Evolutionary conservation across 2,329 filamentous ascomycete species (phyloP).

Genomic region (Xylaria sp.): DNA sequence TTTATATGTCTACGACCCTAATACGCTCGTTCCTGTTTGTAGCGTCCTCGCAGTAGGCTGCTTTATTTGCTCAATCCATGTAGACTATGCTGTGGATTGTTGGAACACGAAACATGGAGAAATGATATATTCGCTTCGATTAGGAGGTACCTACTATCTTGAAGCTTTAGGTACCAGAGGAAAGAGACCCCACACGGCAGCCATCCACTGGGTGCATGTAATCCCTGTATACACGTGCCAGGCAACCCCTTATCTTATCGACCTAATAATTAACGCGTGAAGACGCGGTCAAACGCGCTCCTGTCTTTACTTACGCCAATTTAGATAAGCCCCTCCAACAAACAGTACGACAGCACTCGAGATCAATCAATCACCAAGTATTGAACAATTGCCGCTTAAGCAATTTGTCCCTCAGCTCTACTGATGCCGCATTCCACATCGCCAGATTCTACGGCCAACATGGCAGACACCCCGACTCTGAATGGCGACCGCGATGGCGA

Average conservation of each 20-base stretch:
- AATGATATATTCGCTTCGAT: no score
- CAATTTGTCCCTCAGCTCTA: background rate
- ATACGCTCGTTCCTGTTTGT: no score
- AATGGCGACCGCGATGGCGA: conserved; percentile 52
- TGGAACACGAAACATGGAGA: no score
- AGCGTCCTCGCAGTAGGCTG: no score
- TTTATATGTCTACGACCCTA: no score
- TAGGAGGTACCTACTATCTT: no score
- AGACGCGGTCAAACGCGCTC: conserved; percentile 25
- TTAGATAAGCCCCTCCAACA: conserved; percentile 10
- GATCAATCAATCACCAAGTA: background rate
- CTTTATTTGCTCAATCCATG: no score
- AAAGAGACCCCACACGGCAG: no score
- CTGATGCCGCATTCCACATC: conserved; percentile 61
- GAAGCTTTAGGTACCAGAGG: no score
- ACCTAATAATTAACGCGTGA: conserved; percentile 24
- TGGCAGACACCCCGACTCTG: conserved; percentile 49
- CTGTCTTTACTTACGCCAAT: conserved; percentile 2
- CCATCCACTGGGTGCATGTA: no score
- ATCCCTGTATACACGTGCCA: no score
- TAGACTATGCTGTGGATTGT: no score
- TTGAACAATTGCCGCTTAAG: background rate
- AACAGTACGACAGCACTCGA: background rate
- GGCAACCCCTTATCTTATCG: background rate
- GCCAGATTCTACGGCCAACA: conserved; percentile 51